Evolutionary conservation across 192 early-diverging fungal species (phyloP), one percentile per base, ranked within the genome.

Genomic region (Endogone sp.): DNA sequence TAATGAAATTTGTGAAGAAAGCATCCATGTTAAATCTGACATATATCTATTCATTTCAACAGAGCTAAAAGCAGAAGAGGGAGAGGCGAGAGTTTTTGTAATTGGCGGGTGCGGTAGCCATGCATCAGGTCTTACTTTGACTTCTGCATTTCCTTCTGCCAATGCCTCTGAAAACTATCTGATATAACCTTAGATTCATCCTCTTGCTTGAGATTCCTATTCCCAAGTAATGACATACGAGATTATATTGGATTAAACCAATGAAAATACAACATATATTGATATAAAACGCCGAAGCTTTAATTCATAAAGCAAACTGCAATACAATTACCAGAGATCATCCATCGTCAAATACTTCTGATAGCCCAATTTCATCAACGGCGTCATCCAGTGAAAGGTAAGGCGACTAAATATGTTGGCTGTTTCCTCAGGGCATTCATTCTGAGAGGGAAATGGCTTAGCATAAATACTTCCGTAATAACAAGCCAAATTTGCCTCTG

Each of bases 361-460:
- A 64, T 85, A 89, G 3, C 94, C 95, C 37, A 89, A 74, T 57
- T 89, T 87, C 79, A 98, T 92, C 65, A 97, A 68, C 16, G 88
- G 85, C 57, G 90, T 89, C 87, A 99, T 92, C 97, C 97, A 99
- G 29, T 87, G 78, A 76, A 97, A 99, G 2, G 90, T 88, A 1
- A 94, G 69, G 13, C 82, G 83, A 29, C 90, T 91, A 68, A 95
- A 95, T 23, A 98, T 85, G 72, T 92, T 91, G 58, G 94, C 88
- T 11, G 78, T 84, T 23, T 87, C 88, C 70, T 97, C 95, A 4
- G 94, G 94, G 58, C 83, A 84, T 23, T 61, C 60, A 13, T 72
- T 71, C 68, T 80, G 55, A 29, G 22, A 56, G 29, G 3, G n/a
- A n/a, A n/a, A n/a, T n/a, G n/a, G n/a, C n/a, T n/a, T n/a, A n/a